These are phyloP conservation scores for Haplographium delicatum DNA, from an alignment of 495 filamentous ascomycete species.

Conservation along the genomic window DNA sequence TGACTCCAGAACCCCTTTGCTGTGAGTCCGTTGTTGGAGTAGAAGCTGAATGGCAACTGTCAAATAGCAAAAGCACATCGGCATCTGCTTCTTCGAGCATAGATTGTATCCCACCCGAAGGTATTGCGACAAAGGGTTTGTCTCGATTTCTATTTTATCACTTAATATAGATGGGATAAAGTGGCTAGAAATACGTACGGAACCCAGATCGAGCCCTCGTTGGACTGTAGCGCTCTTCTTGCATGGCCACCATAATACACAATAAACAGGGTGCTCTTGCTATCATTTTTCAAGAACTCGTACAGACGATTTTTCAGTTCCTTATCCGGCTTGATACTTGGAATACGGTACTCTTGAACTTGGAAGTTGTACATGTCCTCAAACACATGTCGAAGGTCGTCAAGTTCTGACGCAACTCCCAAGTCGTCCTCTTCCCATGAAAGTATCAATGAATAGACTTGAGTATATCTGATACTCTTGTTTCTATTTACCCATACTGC, in stretches of 20 bases:
- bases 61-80: conserved; percentile 26
- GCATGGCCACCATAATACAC: conserved; percentile 29
- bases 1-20: conserved; percentile 4
- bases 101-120: conserved; percentile 21
- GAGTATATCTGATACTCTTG: background rate
- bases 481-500: background rate
- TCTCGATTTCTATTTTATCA: conserved; percentile 9
- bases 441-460: background rate
- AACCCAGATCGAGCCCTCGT: conserved; percentile 21
- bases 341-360: conserved; percentile 5
- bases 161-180: background rate
- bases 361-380: conserved; percentile 1
- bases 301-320: background rate
- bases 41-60: conserved; percentile 19
- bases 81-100: conserved; percentile 18
- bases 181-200: conserved; percentile 3
- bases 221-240: conserved; percentile 5
- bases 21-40: background rate
- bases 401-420: background rate
- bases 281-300: background rate
- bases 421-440: conserved; percentile 8
- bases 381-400: background rate
- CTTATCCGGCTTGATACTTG: background rate
- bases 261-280: conserved; percentile 24
- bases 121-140: conserved; percentile 12